Conservation (phyloP, 1,139 yeast genomes). For the Debaryomycetaceae sp. region DNA sequence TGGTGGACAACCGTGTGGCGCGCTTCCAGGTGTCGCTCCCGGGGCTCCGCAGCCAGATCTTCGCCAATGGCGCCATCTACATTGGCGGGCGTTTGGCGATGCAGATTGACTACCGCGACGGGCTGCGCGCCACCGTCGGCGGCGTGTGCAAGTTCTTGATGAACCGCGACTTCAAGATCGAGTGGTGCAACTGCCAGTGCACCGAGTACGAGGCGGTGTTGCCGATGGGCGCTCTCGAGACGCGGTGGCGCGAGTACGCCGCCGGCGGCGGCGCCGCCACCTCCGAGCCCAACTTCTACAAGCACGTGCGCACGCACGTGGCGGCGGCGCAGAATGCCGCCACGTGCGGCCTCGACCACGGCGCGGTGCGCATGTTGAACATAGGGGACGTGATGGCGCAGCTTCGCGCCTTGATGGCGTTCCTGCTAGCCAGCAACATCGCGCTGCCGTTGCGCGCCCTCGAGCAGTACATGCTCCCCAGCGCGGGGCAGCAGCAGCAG, state of each 20-base stretch:
- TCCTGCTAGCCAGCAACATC: constrained; percentile 39
- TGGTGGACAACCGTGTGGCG: constrained; percentile 47
- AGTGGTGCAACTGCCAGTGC: constrained; percentile 64
- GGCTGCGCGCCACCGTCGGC: constrained; percentile 57
- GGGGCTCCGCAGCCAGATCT: constrained; percentile 60
- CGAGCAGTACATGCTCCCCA: constrained; percentile 43
- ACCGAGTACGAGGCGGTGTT: constrained; percentile 25
- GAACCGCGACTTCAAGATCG: constrained; percentile 60
- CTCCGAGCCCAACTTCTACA: constrained; percentile 13
- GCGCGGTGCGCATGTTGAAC: constrained; percentile 66
- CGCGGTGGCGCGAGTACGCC: constrained; percentile 17
- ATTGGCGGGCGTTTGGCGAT: constrained; percentile 55
- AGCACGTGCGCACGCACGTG: constrained; percentile 19
- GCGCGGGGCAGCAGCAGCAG: constrained; percentile 16
- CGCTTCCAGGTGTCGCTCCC: constrained; percentile 58
- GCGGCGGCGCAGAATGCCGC: constrained; percentile 21
- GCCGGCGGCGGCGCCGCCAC: constrained; percentile 3
- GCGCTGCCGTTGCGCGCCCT: constrained; percentile 58
- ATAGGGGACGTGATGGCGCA: constrained; percentile 74
- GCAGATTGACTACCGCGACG: constrained; percentile 60
- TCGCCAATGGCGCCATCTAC: constrained; percentile 62
- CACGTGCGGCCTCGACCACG: constrained; percentile 59
- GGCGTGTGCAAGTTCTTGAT: constrained; percentile 60
- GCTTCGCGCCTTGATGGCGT: constrained; percentile 60
- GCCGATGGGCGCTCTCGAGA: constrained; percentile 22